A percentile compares a stretch with the other conserved stretches of the same genome.
Evolutionary conservation across 345 rosid genomes (phyloP).

Genomic region (Eucalyptus caleyi): DNA sequence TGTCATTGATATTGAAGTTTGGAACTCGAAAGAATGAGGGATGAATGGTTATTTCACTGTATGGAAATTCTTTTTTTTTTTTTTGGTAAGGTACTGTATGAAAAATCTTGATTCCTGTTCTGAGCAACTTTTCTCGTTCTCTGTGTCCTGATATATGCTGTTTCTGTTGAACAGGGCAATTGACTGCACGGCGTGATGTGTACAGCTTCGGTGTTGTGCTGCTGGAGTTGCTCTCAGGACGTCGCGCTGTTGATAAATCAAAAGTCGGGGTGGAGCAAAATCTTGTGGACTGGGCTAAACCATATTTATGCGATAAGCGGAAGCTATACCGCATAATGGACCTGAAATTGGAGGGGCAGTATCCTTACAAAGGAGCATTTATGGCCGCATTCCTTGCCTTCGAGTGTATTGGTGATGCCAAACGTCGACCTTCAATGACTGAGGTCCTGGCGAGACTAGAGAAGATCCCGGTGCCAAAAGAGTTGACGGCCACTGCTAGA

Average conservation of each 20-base stretch:
- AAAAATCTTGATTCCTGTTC: not conserved
- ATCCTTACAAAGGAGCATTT: conserved; percentile 48
- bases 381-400: conserved; percentile 43
- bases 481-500: not conserved
- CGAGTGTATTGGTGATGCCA: conserved; percentile 48
- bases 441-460: conserved; percentile 37
- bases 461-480: conserved; percentile 6
- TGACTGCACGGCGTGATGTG: conserved; percentile 52
- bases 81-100: too few species aligned
- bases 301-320: conserved; percentile 44
- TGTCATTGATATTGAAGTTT: not conserved
- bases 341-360: conserved; percentile 56
- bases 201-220: conserved; percentile 72
- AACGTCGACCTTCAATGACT: conserved; percentile 54
- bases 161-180: conserved; percentile 26
- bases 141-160: not conserved
- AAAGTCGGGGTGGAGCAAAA: conserved; percentile 42
- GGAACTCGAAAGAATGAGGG: not conserved
- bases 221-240: conserved; percentile 53
- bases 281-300: conserved; percentile 76
- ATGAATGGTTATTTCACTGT: not conserved
- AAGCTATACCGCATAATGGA: conserved; percentile 65
- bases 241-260: conserved; percentile 32
- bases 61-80: too few species aligned
- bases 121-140: not conserved